Percentiles rank a stretch among this genome's conserved stretches.
Conservation (phyloP, 2,329 filamentous ascomycete species). For the Fusarium denticulatum region DNA sequence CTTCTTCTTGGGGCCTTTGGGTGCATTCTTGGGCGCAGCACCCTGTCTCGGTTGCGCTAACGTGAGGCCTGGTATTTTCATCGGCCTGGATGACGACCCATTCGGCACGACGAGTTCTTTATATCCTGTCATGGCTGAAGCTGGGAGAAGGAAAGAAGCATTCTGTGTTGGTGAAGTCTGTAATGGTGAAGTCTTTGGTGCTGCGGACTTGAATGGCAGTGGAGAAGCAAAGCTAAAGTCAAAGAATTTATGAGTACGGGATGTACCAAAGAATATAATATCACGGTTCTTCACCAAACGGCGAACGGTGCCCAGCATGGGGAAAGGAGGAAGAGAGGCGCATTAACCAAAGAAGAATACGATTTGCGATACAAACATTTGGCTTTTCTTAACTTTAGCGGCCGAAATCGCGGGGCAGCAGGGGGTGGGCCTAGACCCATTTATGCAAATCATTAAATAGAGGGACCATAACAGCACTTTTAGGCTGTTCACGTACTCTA, state of each 20-base stretch:
- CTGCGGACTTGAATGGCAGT: not conserved
- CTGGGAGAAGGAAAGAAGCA: conserved; percentile 10
- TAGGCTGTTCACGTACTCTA: not conserved
- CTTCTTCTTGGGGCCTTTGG: not conserved
- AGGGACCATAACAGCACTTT: not conserved
- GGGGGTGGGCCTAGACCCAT: not conserved
- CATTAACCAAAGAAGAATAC: not conserved
- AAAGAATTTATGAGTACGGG: not conserved
- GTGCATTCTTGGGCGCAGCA: not conserved
- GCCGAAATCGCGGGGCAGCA: conserved; percentile 15
- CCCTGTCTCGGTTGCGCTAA: conserved; percentile 9
- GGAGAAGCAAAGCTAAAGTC: not conserved
- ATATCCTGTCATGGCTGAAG: conserved; percentile 24
- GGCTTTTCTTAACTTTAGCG: conserved; percentile 8
- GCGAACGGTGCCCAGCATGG: conserved; percentile 16
- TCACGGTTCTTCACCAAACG: not conserved
- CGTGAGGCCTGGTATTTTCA: conserved; percentile 35
- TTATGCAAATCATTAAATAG: not conserved
- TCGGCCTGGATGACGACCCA: not conserved
- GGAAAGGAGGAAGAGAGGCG: not conserved
- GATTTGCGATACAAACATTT: conserved; percentile 5
- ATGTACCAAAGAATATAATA: not conserved
- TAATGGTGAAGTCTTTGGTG: not conserved
- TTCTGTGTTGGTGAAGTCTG: conserved; percentile 5
- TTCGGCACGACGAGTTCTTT: not conserved